Base-by-base conservation (phyloP, 2,329 filamentous ascomycete genomes). In the Dactylella cylindrospora region DNA sequence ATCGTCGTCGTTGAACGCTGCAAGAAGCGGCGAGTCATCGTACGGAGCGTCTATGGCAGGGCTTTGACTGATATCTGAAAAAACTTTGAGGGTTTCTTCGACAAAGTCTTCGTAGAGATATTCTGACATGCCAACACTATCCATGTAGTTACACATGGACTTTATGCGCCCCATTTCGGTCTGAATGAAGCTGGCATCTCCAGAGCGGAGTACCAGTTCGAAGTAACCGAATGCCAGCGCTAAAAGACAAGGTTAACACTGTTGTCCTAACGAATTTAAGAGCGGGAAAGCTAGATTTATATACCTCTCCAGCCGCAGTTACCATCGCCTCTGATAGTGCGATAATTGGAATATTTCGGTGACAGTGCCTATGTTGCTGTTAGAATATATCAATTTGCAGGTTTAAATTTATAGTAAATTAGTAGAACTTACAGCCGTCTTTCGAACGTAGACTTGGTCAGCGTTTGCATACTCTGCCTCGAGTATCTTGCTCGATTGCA, bases 241-340 rank as follows among this genome's bases (percentile, higher is more conserved):
- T 97, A 72, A 28, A 13, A 41, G 40, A 26, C 20, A 22, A 43
- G 61, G 40, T 54, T 31, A 64, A 51, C 26, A 29, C 31, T n/a
- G 25, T 40, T 33, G 19, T 33, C 25, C 44, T 39, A 19, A 57
- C 15, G 13, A 19, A 41, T 25, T 68, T 76, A 55, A 75, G 23
- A 12, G 70, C 64, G 54, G 22, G 9, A 26, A 15, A 22, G 5
- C 15, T 2, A 10, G 25, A 38, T 23, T 8, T 23, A 76, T 84
- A 77, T 79, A 96, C 91, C 93, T 85, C 91, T 83, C 91, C 93
- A 97, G 70, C 91, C 93, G 74, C 93, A 97, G 72, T 95, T 94
- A 59, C 93, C 93, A 75, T 97, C 91, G 47, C 93, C 91, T 73
- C 86, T 84, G 72, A 95, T 83, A 8, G 85, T 85, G 51, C 93